Conservation (phyloP, 495 filamentous ascomycete genomes). For the Aspergillus sclerotioniger region DNA sequence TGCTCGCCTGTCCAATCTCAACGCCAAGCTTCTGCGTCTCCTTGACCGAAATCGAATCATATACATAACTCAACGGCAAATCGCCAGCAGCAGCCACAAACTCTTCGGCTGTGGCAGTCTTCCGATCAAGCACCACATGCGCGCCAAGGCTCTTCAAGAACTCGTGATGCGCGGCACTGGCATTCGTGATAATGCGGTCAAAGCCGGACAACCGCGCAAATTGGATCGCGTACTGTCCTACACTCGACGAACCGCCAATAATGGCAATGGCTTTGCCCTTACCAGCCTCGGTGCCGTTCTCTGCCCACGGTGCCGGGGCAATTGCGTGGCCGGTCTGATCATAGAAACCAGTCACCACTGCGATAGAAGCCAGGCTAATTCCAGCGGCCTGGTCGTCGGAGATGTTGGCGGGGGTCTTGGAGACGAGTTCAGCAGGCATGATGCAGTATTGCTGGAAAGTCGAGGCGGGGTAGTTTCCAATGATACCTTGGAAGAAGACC, state of each 20-base stretch:
- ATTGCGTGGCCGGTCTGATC: constrained; percentile 22
- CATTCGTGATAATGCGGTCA: constrained; percentile 42
- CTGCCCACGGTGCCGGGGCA: constrained; percentile 18
- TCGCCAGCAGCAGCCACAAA: constrained; percentile 13
- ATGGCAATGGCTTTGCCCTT: constrained; percentile 35
- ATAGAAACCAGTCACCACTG: constrained; percentile 32
- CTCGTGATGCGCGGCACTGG: constrained; percentile 41
- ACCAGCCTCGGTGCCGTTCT: constrained; percentile 24
- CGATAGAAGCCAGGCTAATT: constrained; percentile 38
- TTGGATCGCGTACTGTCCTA: constrained; percentile 45
- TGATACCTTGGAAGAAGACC: constrained; percentile 31
- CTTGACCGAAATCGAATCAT: constrained; percentile 16
- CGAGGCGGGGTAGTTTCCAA: constrained; percentile 32
- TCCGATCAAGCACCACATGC: constrained; percentile 22
- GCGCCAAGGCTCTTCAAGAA: constrained; percentile 46
- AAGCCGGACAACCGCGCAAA: constrained; percentile 41
- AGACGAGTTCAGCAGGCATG: constrained; percentile 28
- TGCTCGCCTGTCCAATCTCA: constrained; percentile 10
- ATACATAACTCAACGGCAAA: constrained; percentile 17
- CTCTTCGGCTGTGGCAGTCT: constrained; percentile 6
- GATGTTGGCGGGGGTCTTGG: constrained; percentile 34
- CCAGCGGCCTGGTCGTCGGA: constrained; percentile 40
- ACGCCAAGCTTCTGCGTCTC: constrained; percentile 21
- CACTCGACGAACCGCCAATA: constrained; percentile 44
- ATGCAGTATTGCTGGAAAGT: constrained; percentile 41